These are phyloP conservation scores for Aquanectria penicillioides DNA, from an alignment of 2,329 filamentous ascomycete species.

Conservation along the genomic window DNA sequence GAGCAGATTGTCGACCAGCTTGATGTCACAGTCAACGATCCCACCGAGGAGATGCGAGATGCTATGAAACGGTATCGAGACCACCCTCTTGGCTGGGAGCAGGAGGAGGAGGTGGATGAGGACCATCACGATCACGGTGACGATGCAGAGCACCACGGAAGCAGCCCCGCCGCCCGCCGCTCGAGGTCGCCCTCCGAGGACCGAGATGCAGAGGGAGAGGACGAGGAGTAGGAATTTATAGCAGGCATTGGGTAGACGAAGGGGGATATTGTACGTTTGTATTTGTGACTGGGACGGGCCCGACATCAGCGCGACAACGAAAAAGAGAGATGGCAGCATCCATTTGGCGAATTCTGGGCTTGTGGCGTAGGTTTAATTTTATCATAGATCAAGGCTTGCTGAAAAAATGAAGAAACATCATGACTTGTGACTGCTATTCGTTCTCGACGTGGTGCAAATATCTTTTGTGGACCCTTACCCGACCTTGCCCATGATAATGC, in stretches of 20 bases:
- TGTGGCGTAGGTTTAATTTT: conserved; percentile 33
- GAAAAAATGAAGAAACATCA: conserved; percentile 3
- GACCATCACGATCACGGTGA: conserved; percentile 41
- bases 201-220: conserved; percentile 58
- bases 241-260: background rate
- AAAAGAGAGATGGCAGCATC: conserved; percentile 19
- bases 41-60: conserved; percentile 62
- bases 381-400: conserved; percentile 30
- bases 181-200: conserved; percentile 46
- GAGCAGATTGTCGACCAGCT: conserved; percentile 66
- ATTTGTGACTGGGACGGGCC: conserved; percentile 9
- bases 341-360: conserved; percentile 26
- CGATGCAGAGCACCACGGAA: conserved; percentile 43
- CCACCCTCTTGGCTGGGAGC: conserved; percentile 61
- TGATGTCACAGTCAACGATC: conserved; percentile 65
- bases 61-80: conserved; percentile 63
- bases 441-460: background rate
- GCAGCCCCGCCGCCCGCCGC: conserved; percentile 36
- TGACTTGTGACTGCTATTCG: background rate
- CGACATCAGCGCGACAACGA: conserved; percentile 6
- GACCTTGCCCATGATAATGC: background rate
- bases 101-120: conserved; percentile 50
- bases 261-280: conserved; percentile 26
- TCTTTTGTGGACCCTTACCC: background rate
- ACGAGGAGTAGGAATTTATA: conserved; percentile 49